These are phyloP conservation scores for Aspergillus cavernicola DNA, from an alignment of 495 filamentous ascomycete genomes.

Conservation along the genomic window DNA sequence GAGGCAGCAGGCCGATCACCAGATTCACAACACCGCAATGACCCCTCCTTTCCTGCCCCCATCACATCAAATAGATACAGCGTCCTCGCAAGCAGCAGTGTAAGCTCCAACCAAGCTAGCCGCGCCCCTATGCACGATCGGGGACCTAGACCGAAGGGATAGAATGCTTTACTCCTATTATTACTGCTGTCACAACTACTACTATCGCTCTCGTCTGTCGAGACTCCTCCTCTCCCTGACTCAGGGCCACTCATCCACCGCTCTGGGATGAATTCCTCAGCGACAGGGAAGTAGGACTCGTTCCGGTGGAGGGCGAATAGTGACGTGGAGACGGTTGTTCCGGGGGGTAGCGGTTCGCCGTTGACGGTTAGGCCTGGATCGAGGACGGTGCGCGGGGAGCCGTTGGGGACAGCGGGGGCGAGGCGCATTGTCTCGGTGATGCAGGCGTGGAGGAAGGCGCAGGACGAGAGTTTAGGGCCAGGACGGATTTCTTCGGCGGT, in stretches of 20 bases:
- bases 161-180: no score
- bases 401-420: constrained; percentile 56
- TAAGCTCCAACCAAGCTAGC: constrained; percentile 55
- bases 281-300: constrained; percentile 48
- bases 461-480: constrained; percentile 45
- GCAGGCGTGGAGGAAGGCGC: constrained; percentile 57
- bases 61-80: no score
- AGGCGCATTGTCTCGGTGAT: constrained; percentile 65
- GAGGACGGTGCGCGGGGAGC: constrained; percentile 55
- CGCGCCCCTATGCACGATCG: constrained; percentile 56
- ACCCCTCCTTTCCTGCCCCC: no score
- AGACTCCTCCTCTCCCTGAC: no score
- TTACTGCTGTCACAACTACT: no score
- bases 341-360: constrained; percentile 47
- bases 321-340: constrained; percentile 50
- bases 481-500: constrained; percentile 42
- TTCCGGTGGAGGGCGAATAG: constrained; percentile 57
- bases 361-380: constrained; percentile 52
- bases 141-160: constrained; percentile 55
- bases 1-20: no score
- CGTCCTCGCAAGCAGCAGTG: constrained; percentile 44
- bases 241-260: constrained; percentile 51
- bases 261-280: constrained; percentile 47
- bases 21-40: no score
- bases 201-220: no score